Evolutionary conservation across 176 grass and related monocot genomes (phyloP), one percentile per base, ranked within the genome.

Genomic region (Elymus sibiricus): DNA sequence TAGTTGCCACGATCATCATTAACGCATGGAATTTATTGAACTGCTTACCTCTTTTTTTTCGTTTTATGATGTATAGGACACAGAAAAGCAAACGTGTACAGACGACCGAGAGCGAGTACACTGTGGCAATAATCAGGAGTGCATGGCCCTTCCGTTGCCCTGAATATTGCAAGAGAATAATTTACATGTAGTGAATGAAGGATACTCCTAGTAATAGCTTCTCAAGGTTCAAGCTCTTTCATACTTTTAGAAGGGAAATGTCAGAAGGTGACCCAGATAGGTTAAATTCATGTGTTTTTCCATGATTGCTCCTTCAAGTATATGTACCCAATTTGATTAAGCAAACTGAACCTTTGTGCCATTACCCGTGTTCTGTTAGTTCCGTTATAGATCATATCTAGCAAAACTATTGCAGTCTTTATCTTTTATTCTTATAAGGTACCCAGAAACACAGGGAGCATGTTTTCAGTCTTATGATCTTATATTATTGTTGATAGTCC

Each of bases 31-130:
- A 46, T 17, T 38, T 74, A 29, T 51, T n/a, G 8, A 26, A 58
- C 58, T 65, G 19, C 69, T 85, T 86, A 77, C 88, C 79, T 90
- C 11, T 29, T 71, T 74, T 80, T 42, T 17, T 6, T 69, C 47
- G 32, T 27, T 49, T 49, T 76, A 21, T 78, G 38, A 90, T 49
- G 62, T 84, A 63, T 71, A 77, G 49, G 51, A 77, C 16, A 79
- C 88, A 86, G 79, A 90, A 86, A 71, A 86, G 42, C 71, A 82
- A 76, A 3, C 83, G 70, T 49, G 83, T 90, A 31, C 77, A 82
- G 22, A 90, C 1, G 37, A 86, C 37, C 7, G 28, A 31, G 5
- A 80, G 51, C 76, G 83, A 60, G 49, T 70, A 85, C 58, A 70
- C 83, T 69, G 62, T 77, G 14, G n/a, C 83, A 61, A 90, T 39